These are phyloP conservation scores for Candida albicans DNA, from an alignment of 1,139 yeast genomes.

Conservation along the genomic window DNA sequence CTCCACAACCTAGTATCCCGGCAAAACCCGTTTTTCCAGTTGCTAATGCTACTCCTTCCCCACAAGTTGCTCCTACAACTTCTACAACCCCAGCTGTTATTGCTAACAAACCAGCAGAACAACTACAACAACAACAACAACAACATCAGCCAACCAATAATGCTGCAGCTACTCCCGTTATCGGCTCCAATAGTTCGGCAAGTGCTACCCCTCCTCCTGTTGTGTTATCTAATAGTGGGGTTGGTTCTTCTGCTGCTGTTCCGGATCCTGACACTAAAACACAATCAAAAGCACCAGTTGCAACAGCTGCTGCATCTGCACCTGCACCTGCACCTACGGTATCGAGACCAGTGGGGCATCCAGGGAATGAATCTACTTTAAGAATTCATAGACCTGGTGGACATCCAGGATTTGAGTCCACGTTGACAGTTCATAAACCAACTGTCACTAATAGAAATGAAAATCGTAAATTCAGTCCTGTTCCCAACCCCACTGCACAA, in stretches of 20 bases:
- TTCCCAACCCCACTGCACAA: conserved; percentile 6
- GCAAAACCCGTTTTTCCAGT: conserved; percentile 3
- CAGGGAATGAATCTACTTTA: conserved; percentile 28
- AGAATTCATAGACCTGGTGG: conserved; percentile 29
- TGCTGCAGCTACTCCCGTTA: not conserved
- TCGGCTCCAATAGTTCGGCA: conserved; percentile 4
- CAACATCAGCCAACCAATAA: no score
- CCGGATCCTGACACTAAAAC: not conserved
- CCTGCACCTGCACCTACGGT: conserved; percentile 5
- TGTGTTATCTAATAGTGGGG: no score
- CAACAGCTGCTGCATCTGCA: conserved; percentile 2
- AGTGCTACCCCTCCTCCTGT: conserved; percentile 1
- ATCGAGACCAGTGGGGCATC: conserved; percentile 4
- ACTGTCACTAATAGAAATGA: conserved; percentile 15
- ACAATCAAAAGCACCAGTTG: conserved; percentile 1
- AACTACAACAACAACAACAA: no score
- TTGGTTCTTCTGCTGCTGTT: conserved; percentile 4
- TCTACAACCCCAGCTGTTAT: conserved; percentile 2
- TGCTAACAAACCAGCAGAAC: no score
- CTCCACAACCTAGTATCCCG: conserved; percentile 7
- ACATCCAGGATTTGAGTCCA: conserved; percentile 24
- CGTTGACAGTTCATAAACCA: conserved; percentile 35
- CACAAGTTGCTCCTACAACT: not conserved
- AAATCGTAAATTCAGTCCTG: conserved; percentile 11
- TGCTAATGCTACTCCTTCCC: conserved; percentile 5